phyloP scores from a whole-genome alignment of 345 rosid genomes.

The Citrus reticulata region DNA sequence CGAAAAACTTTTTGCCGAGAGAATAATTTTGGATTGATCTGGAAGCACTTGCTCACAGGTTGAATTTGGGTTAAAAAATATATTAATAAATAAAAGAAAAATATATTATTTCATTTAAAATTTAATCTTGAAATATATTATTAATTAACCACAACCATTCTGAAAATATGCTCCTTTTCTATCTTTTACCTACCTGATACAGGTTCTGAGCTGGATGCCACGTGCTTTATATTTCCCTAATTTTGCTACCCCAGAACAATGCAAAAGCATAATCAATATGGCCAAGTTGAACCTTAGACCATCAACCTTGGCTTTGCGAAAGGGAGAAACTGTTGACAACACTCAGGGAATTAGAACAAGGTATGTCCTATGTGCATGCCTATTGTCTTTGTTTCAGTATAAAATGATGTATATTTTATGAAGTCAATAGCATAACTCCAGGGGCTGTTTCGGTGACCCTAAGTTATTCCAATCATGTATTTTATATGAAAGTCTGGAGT shows the following conservation, averaged over 20 bases:
- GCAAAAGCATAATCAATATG: slow-evolving; percentile 41
- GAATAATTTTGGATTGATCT: background rate
- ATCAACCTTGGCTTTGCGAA: slow-evolving; percentile 50
- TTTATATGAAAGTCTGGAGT: background rate
- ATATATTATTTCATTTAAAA: background rate
- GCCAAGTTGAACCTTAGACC: slow-evolving; percentile 51
- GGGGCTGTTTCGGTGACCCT: background rate
- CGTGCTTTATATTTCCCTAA: slow-evolving; percentile 55
- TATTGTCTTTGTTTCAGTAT: background rate
- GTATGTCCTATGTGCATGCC: slow-evolving; percentile 16
- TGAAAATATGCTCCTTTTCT: background rate
- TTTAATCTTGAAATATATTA: too few relatives aligned
- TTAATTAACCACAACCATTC: background rate
- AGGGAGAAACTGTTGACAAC: slow-evolving; percentile 46
- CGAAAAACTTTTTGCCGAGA: background rate
- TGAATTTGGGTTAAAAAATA: background rate
- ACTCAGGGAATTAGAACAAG: slow-evolving; percentile 66
- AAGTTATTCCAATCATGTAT: background rate
- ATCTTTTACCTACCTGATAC: background rate
- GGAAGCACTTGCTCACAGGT: background rate
- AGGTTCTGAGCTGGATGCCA: slow-evolving; percentile 79
- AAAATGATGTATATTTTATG: background rate
- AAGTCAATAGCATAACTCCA: background rate
- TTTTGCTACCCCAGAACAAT: slow-evolving; percentile 61
- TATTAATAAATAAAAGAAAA: background rate